phyloP scores from a whole-genome alignment of 768 basidiomycete species.

The Cystobasidiopsis lactophilus region DNA sequence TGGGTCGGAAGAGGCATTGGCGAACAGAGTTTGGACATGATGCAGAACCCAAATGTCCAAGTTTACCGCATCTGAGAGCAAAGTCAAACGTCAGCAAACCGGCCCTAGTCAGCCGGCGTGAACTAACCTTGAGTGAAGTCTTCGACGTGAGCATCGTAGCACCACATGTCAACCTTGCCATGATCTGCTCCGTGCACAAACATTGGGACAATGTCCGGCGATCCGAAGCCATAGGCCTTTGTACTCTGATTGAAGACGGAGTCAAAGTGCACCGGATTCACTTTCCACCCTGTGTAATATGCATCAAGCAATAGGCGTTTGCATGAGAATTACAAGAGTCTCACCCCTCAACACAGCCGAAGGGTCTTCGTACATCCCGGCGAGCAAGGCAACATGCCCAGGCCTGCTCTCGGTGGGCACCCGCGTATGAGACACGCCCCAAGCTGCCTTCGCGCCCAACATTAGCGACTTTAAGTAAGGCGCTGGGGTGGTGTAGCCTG shows the following conservation, averaged over 20 bases:
- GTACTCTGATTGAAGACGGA: slow-evolving; percentile 67
- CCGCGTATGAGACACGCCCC: slow-evolving; percentile 62
- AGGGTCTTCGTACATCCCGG: slow-evolving; percentile 79
- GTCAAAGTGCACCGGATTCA: slow-evolving; percentile 46
- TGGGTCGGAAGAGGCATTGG: slow-evolving; percentile 38
- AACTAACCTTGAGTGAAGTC: slow-evolving; percentile 60
- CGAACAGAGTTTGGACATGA: slow-evolving; percentile 39
- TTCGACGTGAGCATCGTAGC: slow-evolving; percentile 52
- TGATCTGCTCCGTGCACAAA: slow-evolving; percentile 49
- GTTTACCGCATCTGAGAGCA: slow-evolving; percentile 41
- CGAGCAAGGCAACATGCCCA: slow-evolving; percentile 73
- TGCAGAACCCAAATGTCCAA: slow-evolving; percentile 62
- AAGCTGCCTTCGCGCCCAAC: slow-evolving; percentile 43
- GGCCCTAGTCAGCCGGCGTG: too few relatives aligned
- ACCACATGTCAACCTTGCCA: slow-evolving; percentile 50
- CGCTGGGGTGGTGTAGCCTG: slow-evolving; percentile 27
- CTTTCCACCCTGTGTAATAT: slow-evolving; percentile 50
- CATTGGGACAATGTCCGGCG: slow-evolving; percentile 74
- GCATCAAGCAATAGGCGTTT: too few relatives aligned
- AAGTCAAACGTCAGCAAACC: too few relatives aligned
- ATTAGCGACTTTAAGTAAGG: slow-evolving; percentile 47
- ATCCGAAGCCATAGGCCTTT: slow-evolving; percentile 59
- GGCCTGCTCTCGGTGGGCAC: slow-evolving; percentile 76
- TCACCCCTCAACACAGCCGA: slow-evolving; percentile 57
- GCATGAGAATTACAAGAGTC: slow-evolving; percentile 12